Conservation (phyloP, 345 rosid genomes). For the Euclidium syriacum region DNA sequence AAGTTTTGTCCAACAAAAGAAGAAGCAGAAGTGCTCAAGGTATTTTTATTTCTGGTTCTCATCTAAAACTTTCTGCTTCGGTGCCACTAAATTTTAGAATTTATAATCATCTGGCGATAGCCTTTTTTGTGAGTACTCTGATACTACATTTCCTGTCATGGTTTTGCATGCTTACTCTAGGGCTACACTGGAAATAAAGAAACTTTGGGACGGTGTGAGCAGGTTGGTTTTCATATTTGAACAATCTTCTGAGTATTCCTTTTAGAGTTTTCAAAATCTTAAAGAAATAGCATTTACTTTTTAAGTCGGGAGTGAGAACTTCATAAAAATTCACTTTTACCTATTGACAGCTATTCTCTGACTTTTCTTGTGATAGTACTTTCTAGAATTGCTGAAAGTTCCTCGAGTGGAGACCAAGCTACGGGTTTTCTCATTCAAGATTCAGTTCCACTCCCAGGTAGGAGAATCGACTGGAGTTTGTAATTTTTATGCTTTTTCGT, state of each 20-base stretch:
- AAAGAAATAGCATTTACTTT: not conserved
- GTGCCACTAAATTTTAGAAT: not conserved
- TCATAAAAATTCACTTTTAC: not conserved
- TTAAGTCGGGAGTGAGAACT: not conserved
- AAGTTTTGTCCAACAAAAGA: conserved; percentile 89
- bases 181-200: conserved; percentile 56
- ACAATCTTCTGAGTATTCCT: not conserved
- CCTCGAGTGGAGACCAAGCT: conserved; percentile 80
- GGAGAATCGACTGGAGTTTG: conserved; percentile 20
- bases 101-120: not conserved
- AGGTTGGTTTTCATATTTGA: conserved; percentile 41
- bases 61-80: not conserved
- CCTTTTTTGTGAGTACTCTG: conserved; percentile 8
- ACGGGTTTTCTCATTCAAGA: conserved; percentile 72
- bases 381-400: conserved; percentile 74
- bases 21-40: conserved; percentile 72
- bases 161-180: conserved; percentile 35
- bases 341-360: conserved; percentile 17
- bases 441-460: conserved; percentile 69
- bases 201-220: conserved; percentile 78
- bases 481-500: conserved; percentile 9
- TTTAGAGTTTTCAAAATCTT: not conserved
- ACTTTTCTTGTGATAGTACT: conserved; percentile 48
- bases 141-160: conserved; percentile 14
- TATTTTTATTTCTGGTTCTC: conserved; percentile 24